Base-by-base conservation (phyloP, 2,329 filamentous ascomycete species). In the Xylariaceae sp. region DNA sequence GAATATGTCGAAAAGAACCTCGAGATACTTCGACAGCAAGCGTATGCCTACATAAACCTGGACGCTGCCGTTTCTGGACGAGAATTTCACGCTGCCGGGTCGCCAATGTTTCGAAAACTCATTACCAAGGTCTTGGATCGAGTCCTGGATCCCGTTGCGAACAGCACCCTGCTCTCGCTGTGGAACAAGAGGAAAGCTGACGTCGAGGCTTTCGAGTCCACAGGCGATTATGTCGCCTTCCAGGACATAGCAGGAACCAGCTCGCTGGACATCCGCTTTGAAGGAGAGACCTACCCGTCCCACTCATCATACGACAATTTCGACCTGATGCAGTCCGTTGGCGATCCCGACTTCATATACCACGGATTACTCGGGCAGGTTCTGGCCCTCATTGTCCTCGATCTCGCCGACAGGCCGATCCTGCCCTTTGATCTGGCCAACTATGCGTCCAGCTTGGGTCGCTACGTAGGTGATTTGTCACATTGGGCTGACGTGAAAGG, bases 1-100 rank as follows among this genome's bases (percentile, higher is more conserved):
- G 92, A 98, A 61, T 90, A 85, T 55, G 92, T 98, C 31, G 92
- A 98, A 65, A 83, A 85, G 32, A 82, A 90, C 50, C 70, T 88
- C 18, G 80, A 89, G 0, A 61, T 67, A 3, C 71, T 98, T 5
- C 82, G 86, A 29, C 68, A 74, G 13, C 75, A 92, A 52, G 90
- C 78, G 0, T 79, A 87, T 47, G 89, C 85, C 8, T 98, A 98
- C 56, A 71, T 98, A 49, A 98, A 98, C 56, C 81, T 98, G 28
- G 90, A 90, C 59, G 78, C 81, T 2, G 90, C 83, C 23, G 81
- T 97, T 3, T 76, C 76, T 2, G 92, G 92, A 5, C 65, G 70
- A 37, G 71, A 83, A 9, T 88, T 98, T 56, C 74, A 76, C 48
- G 90, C 87, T 7, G 71, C 82, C 5, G 92, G 84, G 14, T 92